These are phyloP conservation scores for Malus orientalis DNA, from an alignment of 306 rosid species.

Conservation along the genomic window DNA sequence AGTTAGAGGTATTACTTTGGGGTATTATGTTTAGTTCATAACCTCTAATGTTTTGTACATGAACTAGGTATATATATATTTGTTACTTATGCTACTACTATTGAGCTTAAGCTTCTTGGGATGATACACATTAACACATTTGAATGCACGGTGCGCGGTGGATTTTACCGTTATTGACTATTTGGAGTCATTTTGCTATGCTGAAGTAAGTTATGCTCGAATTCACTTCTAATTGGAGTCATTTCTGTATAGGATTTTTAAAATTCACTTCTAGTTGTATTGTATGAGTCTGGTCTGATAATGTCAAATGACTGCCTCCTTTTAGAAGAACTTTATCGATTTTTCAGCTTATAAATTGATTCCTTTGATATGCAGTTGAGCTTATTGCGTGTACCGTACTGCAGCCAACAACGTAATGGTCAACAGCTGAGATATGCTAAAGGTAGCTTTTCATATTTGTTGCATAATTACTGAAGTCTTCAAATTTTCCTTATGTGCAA, in stretches of 20 bases:
- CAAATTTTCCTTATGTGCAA: constrained; percentile 2
- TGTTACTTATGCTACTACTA: background rate
- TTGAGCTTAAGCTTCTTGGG: background rate
- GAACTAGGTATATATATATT: background rate
- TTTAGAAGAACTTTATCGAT: background rate
- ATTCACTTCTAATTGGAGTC: background rate
- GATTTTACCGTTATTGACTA: background rate
- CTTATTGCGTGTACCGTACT: constrained; percentile 37
- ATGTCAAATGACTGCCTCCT: background rate
- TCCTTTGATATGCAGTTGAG: constrained; percentile 48
- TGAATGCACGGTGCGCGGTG: background rate
- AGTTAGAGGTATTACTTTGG: background rate
- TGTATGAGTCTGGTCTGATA: constrained; percentile 1
- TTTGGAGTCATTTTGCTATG: background rate
- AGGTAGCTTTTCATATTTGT: constrained; percentile 44
- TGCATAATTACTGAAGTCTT: constrained; percentile 13
- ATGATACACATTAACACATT: background rate
- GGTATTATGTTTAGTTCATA: background rate
- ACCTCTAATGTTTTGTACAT: background rate
- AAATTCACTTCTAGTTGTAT: background rate
- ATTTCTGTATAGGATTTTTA: background rate
- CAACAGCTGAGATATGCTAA: constrained; percentile 36
- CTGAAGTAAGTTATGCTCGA: background rate
- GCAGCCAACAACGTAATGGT: constrained; percentile 34
- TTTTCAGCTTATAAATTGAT: constrained; percentile 12